Evolutionary conservation across 495 filamentous ascomycete species (phyloP), one percentile per base, ranked within the genome.

Genomic region (Astrothelium subdiscretum): DNA sequence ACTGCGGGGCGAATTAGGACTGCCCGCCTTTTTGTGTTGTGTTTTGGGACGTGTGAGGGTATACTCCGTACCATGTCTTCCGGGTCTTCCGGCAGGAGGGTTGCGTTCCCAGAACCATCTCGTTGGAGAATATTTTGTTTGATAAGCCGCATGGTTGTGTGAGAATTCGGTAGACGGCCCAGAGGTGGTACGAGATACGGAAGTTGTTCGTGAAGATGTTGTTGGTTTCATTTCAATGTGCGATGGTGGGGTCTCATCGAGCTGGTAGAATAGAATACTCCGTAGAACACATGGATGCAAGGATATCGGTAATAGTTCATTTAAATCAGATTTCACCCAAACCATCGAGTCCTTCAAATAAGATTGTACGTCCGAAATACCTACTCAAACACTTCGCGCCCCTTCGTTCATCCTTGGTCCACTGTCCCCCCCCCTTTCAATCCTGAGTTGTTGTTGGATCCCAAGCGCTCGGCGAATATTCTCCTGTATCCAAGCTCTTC

Each of bases 31-130:
- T 31, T 31, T 60, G 26, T 43, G 20, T 35, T 31, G 58, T 52
- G n/a, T 60, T 32, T 48, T 8, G n/a, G n/a, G n/a, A n/a, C 18
- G 18, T 10, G 8, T 3, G 18, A 27, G 20, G 20, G 22, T 58
- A 63, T 65, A n/a, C n/a, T n/a, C n/a, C n/a, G 61, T 78, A 92
- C 89, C 91, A 98, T 96, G 73, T 98, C 94, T 76, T 97, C 94
- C 32, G 91, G 90, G 68, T 96, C 94, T 70, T 90, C 85, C 2
- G 94, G 92, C 57, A 89, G 81, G 57, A 98, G 79, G 31, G 87
- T 90, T 66, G 96, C 83, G 61, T 77, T 84, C 12, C 88, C 90
- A 3, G 87, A 86, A 79, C 88, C 89, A 77, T 89, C 77, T 32
- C 83, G 83, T 65, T 60, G 31, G 51, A 89, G 84, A 62, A 95